phyloP scores from a whole-genome alignment of 2,329 filamentous ascomycete genomes.

The Cladobotryum protrusum region DNA sequence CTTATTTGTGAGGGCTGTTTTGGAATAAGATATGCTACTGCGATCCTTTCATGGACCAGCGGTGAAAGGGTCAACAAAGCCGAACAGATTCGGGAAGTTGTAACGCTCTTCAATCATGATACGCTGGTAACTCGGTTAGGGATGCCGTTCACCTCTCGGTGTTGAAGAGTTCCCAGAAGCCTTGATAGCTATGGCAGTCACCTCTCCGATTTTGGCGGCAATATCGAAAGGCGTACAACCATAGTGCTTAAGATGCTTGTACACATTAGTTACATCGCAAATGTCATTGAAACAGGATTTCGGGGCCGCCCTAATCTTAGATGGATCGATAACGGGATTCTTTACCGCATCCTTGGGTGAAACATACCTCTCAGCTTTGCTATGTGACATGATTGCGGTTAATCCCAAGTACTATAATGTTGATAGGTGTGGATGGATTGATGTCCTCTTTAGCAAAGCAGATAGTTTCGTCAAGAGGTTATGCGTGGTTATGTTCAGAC shows the following conservation, averaged over 20 bases:
- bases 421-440: no score
- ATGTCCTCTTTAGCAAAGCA: no score
- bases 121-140: no score
- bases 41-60: constrained; percentile 4
- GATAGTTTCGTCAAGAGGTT: no score
- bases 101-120: constrained; percentile 2
- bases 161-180: constrained; percentile 1
- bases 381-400: no score
- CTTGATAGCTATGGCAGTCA: background rate
- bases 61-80: constrained; percentile 2
- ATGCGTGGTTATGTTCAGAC: no score
- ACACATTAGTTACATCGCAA: constrained; percentile 1
- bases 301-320: background rate
- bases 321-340: background rate
- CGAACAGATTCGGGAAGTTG: background rate
- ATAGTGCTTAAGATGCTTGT: constrained; percentile 6
- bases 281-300: background rate
- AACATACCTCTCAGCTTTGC: background rate
- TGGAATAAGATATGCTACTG: constrained; percentile 2
- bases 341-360: background rate
- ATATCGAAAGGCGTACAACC: background rate
- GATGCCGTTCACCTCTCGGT: no score
- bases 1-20: background rate
- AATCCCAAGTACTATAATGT: no score
- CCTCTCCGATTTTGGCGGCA: background rate